Evolutionary conservation across 768 basidiomycete species (phyloP).

Genomic region (Russula foetens): DNA sequence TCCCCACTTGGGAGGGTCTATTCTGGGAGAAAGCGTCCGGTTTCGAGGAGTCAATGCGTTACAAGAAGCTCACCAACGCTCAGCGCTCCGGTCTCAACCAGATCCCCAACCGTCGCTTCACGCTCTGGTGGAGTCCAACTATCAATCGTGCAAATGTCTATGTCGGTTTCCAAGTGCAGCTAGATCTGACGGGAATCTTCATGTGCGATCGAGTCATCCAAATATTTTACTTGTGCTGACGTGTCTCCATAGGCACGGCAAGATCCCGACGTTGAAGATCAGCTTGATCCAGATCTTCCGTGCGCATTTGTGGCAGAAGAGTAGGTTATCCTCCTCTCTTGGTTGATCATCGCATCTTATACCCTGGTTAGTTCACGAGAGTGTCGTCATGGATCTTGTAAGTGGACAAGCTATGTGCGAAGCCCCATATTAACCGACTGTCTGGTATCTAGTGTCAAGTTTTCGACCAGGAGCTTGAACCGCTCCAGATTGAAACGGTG

Average conservation of each 20-base stretch:
- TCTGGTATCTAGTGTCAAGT: conserved; percentile 69
- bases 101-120: conserved; percentile 98
- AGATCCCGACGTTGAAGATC: conserved; percentile 97
- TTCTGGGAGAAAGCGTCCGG: conserved; percentile 99
- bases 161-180: conserved; percentile 99
- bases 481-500: conserved; percentile 96
- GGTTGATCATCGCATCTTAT: conserved; percentile 8
- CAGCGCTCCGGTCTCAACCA: conserved; percentile 97
- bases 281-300: conserved; percentile 99
- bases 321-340: conserved; percentile 34
- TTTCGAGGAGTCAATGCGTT: conserved; percentile 94
- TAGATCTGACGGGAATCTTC: conserved; percentile 96
- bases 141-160: conserved; percentile 99
- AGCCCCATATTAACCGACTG: background rate
- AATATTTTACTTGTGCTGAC: conserved; percentile 4
- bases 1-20: conserved; percentile 96
- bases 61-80: conserved; percentile 96
- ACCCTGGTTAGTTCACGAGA: conserved; percentile 61
- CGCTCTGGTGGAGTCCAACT: conserved; percentile 98
- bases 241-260: conserved; percentile 66
- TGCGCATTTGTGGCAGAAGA: conserved; percentile 99
- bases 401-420: conserved; percentile 17
- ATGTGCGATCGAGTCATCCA: conserved; percentile 41
- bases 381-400: conserved; percentile 86
- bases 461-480: conserved; percentile 97